Base-by-base conservation (phyloP, 768 basidiomycete genomes). In the Tylopilus balloui region DNA sequence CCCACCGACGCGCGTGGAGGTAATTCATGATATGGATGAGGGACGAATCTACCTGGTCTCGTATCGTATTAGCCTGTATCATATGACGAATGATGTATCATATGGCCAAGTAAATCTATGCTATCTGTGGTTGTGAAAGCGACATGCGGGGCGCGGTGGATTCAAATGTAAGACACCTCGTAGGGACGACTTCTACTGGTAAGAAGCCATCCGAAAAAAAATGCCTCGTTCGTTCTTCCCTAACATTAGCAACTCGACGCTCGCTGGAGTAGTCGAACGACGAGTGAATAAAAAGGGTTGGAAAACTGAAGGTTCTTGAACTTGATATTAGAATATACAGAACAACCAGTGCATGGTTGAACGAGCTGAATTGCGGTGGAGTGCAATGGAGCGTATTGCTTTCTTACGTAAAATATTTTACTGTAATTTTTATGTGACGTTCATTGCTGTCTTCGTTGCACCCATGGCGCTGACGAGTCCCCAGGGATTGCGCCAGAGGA, bases 111-210 rank as follows among this genome's bases (percentile, higher is more conserved):
- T 17, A 19, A 17, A 46, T 35, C n/a, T 36, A 36, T 36, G 35
- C 19, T 36, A 20, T 35, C 35, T 11, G 6, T 36, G 19, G 34
- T 37, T 37, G 7, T 9, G 15, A 21, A 17, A 10, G 15, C 14
- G 11, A n/a, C 14, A 17, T 29, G 15, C n/a, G n/a, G n/a, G n/a
- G n/a, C n/a, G n/a, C n/a, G n/a, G n/a, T n/a, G n/a, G n/a, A n/a
- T n/a, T n/a, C 19, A 37, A 28, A 63, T 81, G 73, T 83, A 45
- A 71, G 77, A 68, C 78, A 78, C 71, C 78, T 81, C 79, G 80
- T 83, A 83, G 79, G 80, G 79, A 72, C 74, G 57, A 64, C 60
- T 57, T 66, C 60, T 63, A 70, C 55, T 51, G 51, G 54, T 20
- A 48, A 69, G 61, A 66, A 73, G 67, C 55, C 70, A 63, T 66